phyloP scores from a whole-genome alignment of 768 basidiomycete species.

The Boletus edulis region DNA sequence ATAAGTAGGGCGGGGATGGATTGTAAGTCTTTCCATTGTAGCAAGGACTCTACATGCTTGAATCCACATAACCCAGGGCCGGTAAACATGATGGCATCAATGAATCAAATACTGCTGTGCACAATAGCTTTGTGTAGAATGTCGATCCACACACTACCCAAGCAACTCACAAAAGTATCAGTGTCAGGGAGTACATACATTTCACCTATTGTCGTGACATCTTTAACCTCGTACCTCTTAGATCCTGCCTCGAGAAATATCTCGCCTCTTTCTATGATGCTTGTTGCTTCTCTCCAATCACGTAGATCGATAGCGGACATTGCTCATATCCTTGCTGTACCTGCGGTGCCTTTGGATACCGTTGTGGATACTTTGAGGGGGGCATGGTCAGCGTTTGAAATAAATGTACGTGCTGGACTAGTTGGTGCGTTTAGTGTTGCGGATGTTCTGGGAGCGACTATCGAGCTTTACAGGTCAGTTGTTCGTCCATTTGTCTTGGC shows the following conservation, averaged over 20 bases:
- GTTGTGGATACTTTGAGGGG: conserved; percentile 47
- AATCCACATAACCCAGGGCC: conserved; percentile 46
- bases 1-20: conserved; percentile 44
- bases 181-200: conserved; percentile 17
- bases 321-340: conserved; percentile 49
- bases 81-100: conserved; percentile 52
- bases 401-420: conserved; percentile 36
- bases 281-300: conserved; percentile 46
- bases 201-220: background rate
- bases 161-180: conserved; percentile 16
- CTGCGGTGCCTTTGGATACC: conserved; percentile 39
- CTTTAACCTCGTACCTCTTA: conserved; percentile 23
- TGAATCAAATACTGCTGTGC: conserved; percentile 56
- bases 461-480: conserved; percentile 36
- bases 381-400: conserved; percentile 46
- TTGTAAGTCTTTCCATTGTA: conserved; percentile 36
- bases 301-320: conserved; percentile 58
- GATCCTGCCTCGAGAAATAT: conserved; percentile 27
- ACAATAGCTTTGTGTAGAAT: conserved; percentile 46
- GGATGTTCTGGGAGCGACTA: conserved; percentile 51
- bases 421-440: conserved; percentile 37
- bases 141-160: conserved; percentile 46
- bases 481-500: background rate
- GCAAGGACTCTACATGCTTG: background rate
- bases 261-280: conserved; percentile 19